Percentiles rank a stretch among this genome's conserved stretches.
phyloP scores from a whole-genome alignment of 148 eudicot species.

The Heliosperma pusillum region DNA sequence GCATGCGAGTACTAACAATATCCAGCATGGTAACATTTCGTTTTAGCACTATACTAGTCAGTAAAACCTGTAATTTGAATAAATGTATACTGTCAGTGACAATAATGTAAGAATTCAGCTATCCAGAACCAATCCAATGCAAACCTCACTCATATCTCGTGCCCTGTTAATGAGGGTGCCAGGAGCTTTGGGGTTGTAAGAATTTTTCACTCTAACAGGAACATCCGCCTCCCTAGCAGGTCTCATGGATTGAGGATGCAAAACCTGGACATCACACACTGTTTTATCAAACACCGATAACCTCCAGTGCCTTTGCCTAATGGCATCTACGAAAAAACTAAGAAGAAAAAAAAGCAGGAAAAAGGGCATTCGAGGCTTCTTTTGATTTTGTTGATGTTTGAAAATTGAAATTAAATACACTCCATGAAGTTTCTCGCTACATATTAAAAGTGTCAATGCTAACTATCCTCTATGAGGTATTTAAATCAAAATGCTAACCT shows the following conservation, averaged over 20 bases:
- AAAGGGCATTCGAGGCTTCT: background rate
- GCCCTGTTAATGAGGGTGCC: conserved; percentile 76
- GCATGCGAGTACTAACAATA: conserved; percentile 96
- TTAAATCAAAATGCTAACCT: conserved; percentile 45
- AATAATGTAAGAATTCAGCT: conserved; percentile 5
- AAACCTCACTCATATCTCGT: conserved; percentile 87
- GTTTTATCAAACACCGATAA: background rate
- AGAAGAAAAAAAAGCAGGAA: background rate
- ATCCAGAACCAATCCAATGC: conserved; percentile 18
- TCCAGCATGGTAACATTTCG: conserved; percentile 97
- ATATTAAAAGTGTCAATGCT: background rate
- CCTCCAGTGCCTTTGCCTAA: background rate
- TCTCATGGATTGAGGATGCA: conserved; percentile 98
- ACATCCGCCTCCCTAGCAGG: conserved; percentile 93
- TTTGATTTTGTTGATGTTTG: background rate
- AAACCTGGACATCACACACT: conserved; percentile 48
- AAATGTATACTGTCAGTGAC: background rate
- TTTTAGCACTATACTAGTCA: conserved; percentile 96
- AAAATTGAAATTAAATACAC: background rate
- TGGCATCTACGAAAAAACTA: background rate
- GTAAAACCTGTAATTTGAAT: conserved; percentile 55
- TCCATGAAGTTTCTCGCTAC: background rate
- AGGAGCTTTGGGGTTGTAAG: conserved; percentile 93
- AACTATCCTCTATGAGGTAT: too few species aligned
- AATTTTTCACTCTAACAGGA: conserved; percentile 96